Percentiles rank a stretch among this genome's conserved stretches.
phyloP scores from a whole-genome alignment of 148 eudicot species.

The Beta vulgaris region DNA sequence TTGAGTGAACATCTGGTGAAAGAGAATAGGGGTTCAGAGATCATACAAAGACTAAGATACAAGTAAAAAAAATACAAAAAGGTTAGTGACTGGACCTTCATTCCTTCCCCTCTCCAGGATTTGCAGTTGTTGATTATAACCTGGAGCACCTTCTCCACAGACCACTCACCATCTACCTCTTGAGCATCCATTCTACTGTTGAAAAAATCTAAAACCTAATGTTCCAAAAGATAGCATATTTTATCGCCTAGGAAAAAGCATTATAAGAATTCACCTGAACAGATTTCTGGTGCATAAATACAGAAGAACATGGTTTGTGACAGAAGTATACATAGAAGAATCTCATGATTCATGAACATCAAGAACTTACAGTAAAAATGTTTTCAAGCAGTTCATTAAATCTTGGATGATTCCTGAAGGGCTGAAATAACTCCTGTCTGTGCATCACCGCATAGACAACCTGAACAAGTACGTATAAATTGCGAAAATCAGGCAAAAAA shows the following conservation, averaged over 20 bases:
- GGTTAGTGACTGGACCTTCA: slow-evolving; percentile 54
- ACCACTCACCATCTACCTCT: slow-evolving; percentile 76
- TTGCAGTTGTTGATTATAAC: slow-evolving; percentile 69
- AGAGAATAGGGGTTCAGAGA: background rate
- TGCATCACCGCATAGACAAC: slow-evolving; percentile 98
- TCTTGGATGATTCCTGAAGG: slow-evolving; percentile 85
- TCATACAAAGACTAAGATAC: background rate
- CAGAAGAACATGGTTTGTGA: background rate
- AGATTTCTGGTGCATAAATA: background rate
- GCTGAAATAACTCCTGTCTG: slow-evolving; percentile 89
- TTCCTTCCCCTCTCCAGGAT: slow-evolving; percentile 96
- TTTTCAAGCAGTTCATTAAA: slow-evolving; percentile 90
- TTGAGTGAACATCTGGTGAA: slow-evolving; percentile 72
- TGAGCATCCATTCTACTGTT: slow-evolving; percentile 92
- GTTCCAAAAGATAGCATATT: background rate
- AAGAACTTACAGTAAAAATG: slow-evolving; percentile 71
- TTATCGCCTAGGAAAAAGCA: background rate
- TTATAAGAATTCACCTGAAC: background rate
- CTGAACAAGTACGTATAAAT: slow-evolving; percentile 36
- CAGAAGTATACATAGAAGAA: background rate
- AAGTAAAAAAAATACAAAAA: background rate
- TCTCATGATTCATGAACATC: background rate
- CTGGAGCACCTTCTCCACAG: slow-evolving; percentile 92
- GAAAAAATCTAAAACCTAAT: slow-evolving; percentile 85
- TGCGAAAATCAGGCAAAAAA: background rate